Evolutionary conservation across 2,329 filamentous ascomycete species (phyloP).

Genomic region (Diaporthe vaccinii): DNA sequence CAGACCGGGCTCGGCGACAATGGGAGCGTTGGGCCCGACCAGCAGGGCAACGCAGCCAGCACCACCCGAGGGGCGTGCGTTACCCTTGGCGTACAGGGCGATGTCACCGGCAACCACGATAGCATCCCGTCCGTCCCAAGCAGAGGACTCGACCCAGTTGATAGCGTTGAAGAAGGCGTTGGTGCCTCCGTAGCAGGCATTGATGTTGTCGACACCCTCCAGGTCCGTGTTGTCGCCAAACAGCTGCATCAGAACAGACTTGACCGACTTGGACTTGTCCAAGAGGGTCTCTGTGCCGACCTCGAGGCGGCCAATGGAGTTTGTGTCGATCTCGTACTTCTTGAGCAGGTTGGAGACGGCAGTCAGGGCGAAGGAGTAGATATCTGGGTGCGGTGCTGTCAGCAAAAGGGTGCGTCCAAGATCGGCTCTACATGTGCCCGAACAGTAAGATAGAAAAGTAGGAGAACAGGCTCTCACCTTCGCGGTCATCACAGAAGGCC

Average conservation of each 20-base stretch:
- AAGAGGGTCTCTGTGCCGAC: conserved; percentile 88
- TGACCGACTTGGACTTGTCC: conserved; percentile 93
- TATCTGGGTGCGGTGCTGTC: conserved; percentile 68
- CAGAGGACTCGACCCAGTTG: conserved; percentile 90
- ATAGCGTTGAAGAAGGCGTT: conserved; percentile 86
- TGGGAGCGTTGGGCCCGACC: conserved; percentile 81
- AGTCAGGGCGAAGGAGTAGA: conserved; percentile 88
- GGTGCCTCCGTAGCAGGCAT: conserved; percentile 89
- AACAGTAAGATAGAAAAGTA: background rate
- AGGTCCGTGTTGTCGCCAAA: conserved; percentile 88
- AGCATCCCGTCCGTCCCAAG: conserved; percentile 86
- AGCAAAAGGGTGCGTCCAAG: conserved; percentile 8
- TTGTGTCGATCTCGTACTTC: conserved; percentile 86
- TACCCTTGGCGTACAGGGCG: conserved; percentile 87
- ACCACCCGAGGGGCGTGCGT: conserved; percentile 84
- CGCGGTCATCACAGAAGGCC: conserved; percentile 91
- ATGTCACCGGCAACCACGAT: conserved; percentile 87
- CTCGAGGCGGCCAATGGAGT: conserved; percentile 84
- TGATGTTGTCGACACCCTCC: conserved; percentile 86
- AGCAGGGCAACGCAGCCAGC: conserved; percentile 84
- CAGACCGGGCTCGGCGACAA: conserved; percentile 83
- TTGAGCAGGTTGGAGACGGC: conserved; percentile 81
- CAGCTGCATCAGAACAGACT: conserved; percentile 89
- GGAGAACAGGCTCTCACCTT: conserved; percentile 69
- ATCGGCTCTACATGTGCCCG: too few relatives aligned